phyloP scores from a whole-genome alignment of 1,139 yeast species.

The Eremothecium gossypii region DNA sequence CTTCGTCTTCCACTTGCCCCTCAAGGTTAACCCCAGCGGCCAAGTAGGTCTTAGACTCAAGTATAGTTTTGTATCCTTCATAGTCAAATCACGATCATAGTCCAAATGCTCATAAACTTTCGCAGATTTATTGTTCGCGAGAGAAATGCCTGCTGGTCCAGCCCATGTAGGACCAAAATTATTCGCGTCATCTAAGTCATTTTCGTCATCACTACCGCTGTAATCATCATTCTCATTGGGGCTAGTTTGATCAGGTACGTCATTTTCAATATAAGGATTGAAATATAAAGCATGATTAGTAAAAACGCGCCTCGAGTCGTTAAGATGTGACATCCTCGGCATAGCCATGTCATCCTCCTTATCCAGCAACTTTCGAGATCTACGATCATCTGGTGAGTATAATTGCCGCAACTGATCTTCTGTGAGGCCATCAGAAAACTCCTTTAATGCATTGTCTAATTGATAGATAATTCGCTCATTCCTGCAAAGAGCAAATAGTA shows the following conservation, averaged over 20 bases:
- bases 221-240: not conserved
- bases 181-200: not conserved
- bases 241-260: not conserved
- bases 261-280: not conserved
- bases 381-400: conserved; percentile 1
- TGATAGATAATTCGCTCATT: conserved; percentile 32
- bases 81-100: conserved; percentile 8
- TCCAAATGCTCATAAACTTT: conserved; percentile 22
- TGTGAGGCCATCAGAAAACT: conserved; percentile 16
- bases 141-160: not conserved
- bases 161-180: not conserved
- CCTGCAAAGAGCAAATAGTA: conserved; percentile 44
- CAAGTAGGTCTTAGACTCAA: conserved; percentile 28
- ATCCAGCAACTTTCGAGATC: not conserved
- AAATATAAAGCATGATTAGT: not conserved
- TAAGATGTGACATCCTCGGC: not conserved
- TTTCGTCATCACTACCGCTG: not conserved
- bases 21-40: conserved; percentile 57
- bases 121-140: conserved; percentile 10
- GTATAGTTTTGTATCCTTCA: conserved; percentile 14
- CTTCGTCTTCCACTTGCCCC: conserved; percentile 51
- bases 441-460: conserved; percentile 22
- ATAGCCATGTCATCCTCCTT: not conserved
- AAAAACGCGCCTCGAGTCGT: not conserved
- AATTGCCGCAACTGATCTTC: conserved; percentile 4